Evolutionary conservation across 371 early-diverging fungal species (phyloP).

Genomic region (Syncephalastrum sp.): DNA sequence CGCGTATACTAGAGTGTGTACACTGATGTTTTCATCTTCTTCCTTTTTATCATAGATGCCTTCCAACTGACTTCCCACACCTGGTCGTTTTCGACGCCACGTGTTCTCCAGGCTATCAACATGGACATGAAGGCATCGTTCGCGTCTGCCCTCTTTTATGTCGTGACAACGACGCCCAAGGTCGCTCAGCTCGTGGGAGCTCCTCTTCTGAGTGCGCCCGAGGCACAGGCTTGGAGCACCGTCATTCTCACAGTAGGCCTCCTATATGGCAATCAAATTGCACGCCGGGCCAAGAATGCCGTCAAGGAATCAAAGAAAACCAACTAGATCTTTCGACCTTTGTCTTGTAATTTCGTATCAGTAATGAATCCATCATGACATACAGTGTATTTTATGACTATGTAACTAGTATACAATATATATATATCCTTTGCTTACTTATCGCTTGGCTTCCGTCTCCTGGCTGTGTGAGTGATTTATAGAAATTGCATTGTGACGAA

Average conservation of each 20-base stretch:
- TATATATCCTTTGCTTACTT: neutral
- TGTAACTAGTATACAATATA: neutral
- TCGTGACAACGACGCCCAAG: constrained; percentile 24
- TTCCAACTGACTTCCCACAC: constrained; percentile 38
- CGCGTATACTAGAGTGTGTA: too few relatives aligned
- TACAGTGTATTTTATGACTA: too few relatives aligned
- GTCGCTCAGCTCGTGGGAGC: constrained; percentile 5
- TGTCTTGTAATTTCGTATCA: neutral
- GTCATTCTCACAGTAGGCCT: constrained; percentile 19
- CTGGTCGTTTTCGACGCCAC: constrained; percentile 49
- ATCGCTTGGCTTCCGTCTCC: neutral
- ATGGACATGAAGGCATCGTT: constrained; percentile 42
- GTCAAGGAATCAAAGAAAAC: constrained; percentile 1
- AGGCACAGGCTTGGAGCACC: constrained; percentile 46
- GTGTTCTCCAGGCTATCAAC: constrained; percentile 30
- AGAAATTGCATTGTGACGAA: too few relatives aligned
- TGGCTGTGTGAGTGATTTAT: neutral
- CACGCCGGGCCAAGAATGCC: neutral
- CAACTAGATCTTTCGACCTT: constrained; percentile 9
- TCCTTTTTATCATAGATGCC: constrained; percentile 26
- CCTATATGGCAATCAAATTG: constrained; percentile 2
- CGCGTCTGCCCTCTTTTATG: constrained; percentile 32
- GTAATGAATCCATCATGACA: too few relatives aligned
- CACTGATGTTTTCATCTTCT: too few relatives aligned
- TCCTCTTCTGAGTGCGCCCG: constrained; percentile 17